Conservation (phyloP, 2,329 filamentous ascomycete genomes). For the Aspergillus unguis region DNA sequence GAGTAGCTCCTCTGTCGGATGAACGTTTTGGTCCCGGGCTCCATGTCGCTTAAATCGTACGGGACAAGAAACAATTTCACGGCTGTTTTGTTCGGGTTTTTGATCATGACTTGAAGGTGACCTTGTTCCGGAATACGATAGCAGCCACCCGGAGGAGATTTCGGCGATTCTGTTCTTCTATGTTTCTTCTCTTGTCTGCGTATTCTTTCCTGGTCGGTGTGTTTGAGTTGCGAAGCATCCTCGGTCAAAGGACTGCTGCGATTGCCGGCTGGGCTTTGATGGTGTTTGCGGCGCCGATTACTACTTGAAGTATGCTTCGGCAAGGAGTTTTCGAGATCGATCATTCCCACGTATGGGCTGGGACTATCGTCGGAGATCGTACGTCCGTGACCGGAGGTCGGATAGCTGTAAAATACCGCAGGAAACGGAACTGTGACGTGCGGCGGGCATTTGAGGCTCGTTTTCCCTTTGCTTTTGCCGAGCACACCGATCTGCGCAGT, state of each 20-base stretch:
- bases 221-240: constrained; percentile 11
- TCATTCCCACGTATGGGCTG: constrained; percentile 90
- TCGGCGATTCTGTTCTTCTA: constrained; percentile 58
- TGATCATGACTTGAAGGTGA: constrained; percentile 93
- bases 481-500: constrained; percentile 92
- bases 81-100: constrained; percentile 97
- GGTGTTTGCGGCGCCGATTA: constrained; percentile 39
- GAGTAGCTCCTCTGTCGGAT: constrained; percentile 93
- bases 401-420: constrained; percentile 94
- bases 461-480: constrained; percentile 82
- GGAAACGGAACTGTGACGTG: constrained; percentile 90
- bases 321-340: constrained; percentile 83
- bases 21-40: constrained; percentile 90
- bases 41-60: constrained; percentile 90
- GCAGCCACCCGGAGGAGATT: constrained; percentile 76
- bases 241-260: constrained; percentile 13
- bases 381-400: constrained; percentile 61
- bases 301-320: constrained; percentile 44
- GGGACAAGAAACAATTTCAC: constrained; percentile 94
- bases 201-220: constrained; percentile 32
- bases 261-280: constrained; percentile 28
- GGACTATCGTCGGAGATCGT: constrained; percentile 75
- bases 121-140: constrained; percentile 93
- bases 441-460: constrained; percentile 77
- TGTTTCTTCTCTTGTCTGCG: constrained; percentile 56